Evolutionary conservation across 1,284 basidiomycete species (phyloP), one percentile per base, ranked within the genome.

Genomic region (Ganoderma lingzhi): DNA sequence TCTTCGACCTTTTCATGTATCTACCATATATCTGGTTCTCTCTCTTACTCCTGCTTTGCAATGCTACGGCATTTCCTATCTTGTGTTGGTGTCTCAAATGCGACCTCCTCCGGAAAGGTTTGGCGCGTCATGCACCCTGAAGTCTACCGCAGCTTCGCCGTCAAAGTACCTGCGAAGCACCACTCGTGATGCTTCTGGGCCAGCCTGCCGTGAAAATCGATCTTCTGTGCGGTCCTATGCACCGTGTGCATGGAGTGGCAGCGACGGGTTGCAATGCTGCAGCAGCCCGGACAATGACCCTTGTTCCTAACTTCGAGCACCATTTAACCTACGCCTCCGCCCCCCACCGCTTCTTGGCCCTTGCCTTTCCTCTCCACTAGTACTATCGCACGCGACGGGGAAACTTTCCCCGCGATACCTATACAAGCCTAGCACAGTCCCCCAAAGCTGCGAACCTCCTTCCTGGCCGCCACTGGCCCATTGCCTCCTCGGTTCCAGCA

Each of bases 1-100:
- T 19, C 61, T 56, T 68, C 62, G 63, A 64, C 12, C 48, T 6
- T 51, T 53, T 19, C 35, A 30, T 63, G 62, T 63, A 63, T 63
- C 62, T 63, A 53, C 48, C 48, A 51, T 51, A 23, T 51, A 51
- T 14, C 48, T 19, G 37, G 14, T 63, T 32, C 2, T 45, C 32
- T 23, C 8, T 37, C 8, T 37, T 63, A 3, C 39, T 61, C 9
- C 23, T 61, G 10, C 39, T 6, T 23, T 44, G 12, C 59, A 42
- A 61, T 41, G 14, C 37, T 61, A 61, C 59, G 58, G n/a, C 14
- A 39, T 44, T 5, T 23, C 41, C 17, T 2, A 35, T 19, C 15
- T 56, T 35, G 55, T 37, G 19, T 10, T 37, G 35, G 35, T 23
- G 35, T 59, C 8, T 8, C 4, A 35, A 10, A 35, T 39, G 35